phyloP scores from a whole-genome alignment of 306 rosid genomes.

The Cotoneaster glaucophyllus region DNA sequence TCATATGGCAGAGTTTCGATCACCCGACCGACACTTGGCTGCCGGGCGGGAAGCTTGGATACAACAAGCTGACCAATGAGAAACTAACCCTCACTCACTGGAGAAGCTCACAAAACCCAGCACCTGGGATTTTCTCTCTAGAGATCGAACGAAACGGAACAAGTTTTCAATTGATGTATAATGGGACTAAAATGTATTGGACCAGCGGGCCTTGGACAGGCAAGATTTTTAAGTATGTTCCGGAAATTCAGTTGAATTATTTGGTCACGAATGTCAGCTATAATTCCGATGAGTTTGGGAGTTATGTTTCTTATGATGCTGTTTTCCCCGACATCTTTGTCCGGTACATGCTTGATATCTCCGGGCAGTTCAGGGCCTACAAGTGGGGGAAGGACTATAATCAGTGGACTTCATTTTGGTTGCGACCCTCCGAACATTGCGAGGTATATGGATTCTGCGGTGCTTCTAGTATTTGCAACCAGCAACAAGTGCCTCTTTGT shows the following conservation, averaged over 20 bases:
- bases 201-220: constrained; percentile 12
- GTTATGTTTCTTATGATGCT: constrained; percentile 3
- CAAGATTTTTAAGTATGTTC: neutral
- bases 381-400: constrained; percentile 1
- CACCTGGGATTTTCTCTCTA: constrained; percentile 17
- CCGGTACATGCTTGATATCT: constrained; percentile 14
- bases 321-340: neutral
- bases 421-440: constrained; percentile 1
- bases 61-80: constrained; percentile 7
- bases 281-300: constrained; percentile 6
- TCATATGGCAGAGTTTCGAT: constrained; percentile 39
- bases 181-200: constrained; percentile 14
- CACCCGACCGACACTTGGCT: constrained; percentile 39
- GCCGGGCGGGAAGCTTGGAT: constrained; percentile 29
- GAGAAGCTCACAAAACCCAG: constrained; percentile 20
- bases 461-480: constrained; percentile 13
- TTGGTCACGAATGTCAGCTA: constrained; percentile 1
- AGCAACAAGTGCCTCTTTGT: constrained; percentile 1
- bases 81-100: constrained; percentile 10
- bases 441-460: constrained; percentile 20
- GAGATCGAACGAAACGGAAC: constrained; percentile 13
- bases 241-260: neutral
- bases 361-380: constrained; percentile 21
- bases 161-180: neutral
- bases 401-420: constrained; percentile 11